phyloP scores from a whole-genome alignment of 352 stramenopile species.

The Phytophthora crassamura region DNA sequence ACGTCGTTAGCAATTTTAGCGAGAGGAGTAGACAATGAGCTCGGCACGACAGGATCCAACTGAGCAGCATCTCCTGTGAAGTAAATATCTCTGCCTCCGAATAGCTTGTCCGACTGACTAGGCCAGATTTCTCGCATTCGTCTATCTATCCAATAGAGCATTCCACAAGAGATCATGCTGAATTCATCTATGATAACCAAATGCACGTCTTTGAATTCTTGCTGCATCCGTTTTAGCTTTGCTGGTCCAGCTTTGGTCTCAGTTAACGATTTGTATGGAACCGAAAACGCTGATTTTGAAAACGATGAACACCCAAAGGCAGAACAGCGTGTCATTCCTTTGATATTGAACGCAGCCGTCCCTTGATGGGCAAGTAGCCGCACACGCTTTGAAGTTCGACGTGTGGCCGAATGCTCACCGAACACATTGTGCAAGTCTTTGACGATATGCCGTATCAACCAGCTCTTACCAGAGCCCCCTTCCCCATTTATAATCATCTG shows the following conservation, averaged over 20 bases:
- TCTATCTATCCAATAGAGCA: slow-evolving; percentile 1
- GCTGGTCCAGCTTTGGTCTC: no score
- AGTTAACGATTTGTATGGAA: neutral
- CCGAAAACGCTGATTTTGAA: neutral
- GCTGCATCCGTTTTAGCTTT: no score
- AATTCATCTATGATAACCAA: no score
- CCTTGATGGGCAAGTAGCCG: neutral
- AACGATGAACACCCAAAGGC: slow-evolving; percentile 2
- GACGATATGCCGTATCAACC: neutral
- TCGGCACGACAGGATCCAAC: neutral
- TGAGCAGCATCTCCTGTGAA: neutral
- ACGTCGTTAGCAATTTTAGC: no score
- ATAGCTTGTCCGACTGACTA: neutral
- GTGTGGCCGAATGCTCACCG: neutral
- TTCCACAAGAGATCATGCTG: neutral
- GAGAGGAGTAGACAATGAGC: neutral
- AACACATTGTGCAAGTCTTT: slow-evolving; percentile 5
- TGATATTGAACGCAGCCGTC: slow-evolving; percentile 2
- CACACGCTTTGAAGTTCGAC: neutral
- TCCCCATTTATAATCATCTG: neutral
- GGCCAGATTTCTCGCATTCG: neutral
- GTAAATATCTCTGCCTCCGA: neutral
- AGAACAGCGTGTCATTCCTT: neutral
- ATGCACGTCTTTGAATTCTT: no score
- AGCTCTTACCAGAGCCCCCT: neutral